These are phyloP conservation scores for Fusarium miscanthi DNA, from an alignment of 2,329 filamentous ascomycete species.

Conservation along the genomic window DNA sequence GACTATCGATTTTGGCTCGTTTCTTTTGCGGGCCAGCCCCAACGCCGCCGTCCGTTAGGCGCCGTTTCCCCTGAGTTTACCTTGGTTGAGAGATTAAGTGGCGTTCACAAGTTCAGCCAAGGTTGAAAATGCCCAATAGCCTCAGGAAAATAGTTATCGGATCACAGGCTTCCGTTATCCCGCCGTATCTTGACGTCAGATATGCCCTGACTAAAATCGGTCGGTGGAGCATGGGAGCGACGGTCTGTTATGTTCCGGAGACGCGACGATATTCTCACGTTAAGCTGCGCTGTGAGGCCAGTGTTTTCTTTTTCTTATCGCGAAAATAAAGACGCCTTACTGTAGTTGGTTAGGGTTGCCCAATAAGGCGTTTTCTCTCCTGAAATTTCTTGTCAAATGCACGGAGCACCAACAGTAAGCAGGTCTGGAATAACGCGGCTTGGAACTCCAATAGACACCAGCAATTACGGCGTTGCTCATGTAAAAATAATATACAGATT, in stretches of 20 bases:
- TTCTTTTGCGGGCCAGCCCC: background rate
- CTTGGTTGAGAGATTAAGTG: background rate
- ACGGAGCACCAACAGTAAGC: background rate
- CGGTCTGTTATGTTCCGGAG: background rate
- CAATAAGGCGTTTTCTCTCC: background rate
- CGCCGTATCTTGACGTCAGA: fast-evolving
- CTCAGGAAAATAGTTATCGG: background rate
- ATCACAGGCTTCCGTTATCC: background rate
- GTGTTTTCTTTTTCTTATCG: background rate
- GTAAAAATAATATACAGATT: fast-evolving
- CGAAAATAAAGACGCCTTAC: background rate
- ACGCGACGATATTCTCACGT: background rate
- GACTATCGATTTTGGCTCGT: background rate
- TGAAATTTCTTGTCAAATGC: background rate
- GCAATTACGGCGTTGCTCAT: too few relatives aligned
- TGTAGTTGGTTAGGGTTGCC: background rate
- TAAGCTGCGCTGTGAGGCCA: fast-evolving
- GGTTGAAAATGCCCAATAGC: background rate
- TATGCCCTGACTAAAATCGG: too few relatives aligned
- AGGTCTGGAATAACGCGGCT: constrained; percentile 44
- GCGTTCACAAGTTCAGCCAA: background rate
- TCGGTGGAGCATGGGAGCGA: background rate
- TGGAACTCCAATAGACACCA: constrained; percentile 48
- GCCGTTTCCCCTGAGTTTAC: background rate
- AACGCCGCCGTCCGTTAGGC: background rate